Evolutionary conservation across 805 yeast genomes (phyloP), one percentile per base, ranked within the genome.

Genomic region (Pichia deserticola): DNA sequence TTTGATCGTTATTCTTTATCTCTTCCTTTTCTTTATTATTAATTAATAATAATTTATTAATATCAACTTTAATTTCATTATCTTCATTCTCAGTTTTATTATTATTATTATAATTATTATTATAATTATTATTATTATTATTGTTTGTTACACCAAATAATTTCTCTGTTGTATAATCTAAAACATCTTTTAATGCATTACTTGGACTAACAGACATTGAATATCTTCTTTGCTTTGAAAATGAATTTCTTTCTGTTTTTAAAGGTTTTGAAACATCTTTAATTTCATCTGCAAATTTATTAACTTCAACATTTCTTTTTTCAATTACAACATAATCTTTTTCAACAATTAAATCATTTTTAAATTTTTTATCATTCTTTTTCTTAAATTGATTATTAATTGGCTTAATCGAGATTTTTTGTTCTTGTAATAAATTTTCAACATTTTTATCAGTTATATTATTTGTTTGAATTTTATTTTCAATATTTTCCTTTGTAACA

Each of bases 271-370:
- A 64, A 0, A 63, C 63, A 35, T 82, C 82, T 3, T 82, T 82
- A 46, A 92, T 70, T 63, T 90, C 97, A 65, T 92, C 98, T 3
- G 99, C 99, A 50, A 93, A 73, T 3, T 96, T 92, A 69, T 92
- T 92, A 8, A 92, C 95, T 63, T 93, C 98, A 4, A 92, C 97
- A 0, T 93, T 88, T 45, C 95, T 78, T 64, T 92, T 93, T 64
- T 92, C 98, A 32, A 92, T 90, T 38, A 92, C 95, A 35, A 92
- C 98, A 59, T 92, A 92, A 60, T 89, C 97, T 56, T 80, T 82
- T 58, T 89, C 96, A 50, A 82, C 69, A 29, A 76, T 15, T 4
- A 47, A 29, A 28, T 47, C 51, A 28, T 42, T 39, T 11, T 32
- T 29, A 10, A 20, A 29, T 47, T 36, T 36, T 38, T 40, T 39